Evolutionary conservation across 768 basidiomycete genomes (phyloP), one percentile per base, ranked within the genome.

Genomic region (Mycena galericulata): DNA sequence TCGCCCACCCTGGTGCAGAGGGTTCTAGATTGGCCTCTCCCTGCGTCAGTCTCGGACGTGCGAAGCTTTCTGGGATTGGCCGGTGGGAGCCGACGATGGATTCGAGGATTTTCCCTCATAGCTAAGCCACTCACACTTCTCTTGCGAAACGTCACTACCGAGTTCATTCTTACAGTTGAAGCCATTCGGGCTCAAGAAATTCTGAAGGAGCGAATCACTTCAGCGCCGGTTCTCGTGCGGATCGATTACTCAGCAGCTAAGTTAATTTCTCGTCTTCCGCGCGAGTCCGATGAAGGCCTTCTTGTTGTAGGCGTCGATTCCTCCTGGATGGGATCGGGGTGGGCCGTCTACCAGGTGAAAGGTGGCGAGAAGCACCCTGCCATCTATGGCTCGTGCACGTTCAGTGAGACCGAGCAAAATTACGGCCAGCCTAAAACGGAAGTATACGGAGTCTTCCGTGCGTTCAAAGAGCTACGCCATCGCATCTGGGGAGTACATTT

Each of bases 381-480:
- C 0, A 41, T 76, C 0, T 83, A 73, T 66, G 79, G 81, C 0
- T 81, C 78, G 1, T 75, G 76, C 55, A 80, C 80, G 0, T 82
- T 75, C 70, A 83, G 78, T 45, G 72, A 78, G 1, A 59, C 63
- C 0, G 78, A 83, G 65, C 65, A 74, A 1, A 62, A 74, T 3
- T 85, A 82, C 60, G 80, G 79, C 0, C 81, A 83, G 64, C 74
- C 80, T 0, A 83, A 84, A 61, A 55, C 79, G 0, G 80, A 83
- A 62, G 73, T 84, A 0, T 85, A 80, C 56, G 80, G 83, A 0
- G 49, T 83, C 0, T 83, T 75, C 49, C 55, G 79, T 0, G 76
- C 79, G 0, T 40, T 84, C 24, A 76, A 75, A 40, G 75, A 74
- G 6, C 60, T 79, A 0, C 68, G 76, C 3, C 72, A 80, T 47